phyloP scores from a whole-genome alignment of 495 filamentous ascomycete species.

The Pyrenopolyporus hunteri region DNA sequence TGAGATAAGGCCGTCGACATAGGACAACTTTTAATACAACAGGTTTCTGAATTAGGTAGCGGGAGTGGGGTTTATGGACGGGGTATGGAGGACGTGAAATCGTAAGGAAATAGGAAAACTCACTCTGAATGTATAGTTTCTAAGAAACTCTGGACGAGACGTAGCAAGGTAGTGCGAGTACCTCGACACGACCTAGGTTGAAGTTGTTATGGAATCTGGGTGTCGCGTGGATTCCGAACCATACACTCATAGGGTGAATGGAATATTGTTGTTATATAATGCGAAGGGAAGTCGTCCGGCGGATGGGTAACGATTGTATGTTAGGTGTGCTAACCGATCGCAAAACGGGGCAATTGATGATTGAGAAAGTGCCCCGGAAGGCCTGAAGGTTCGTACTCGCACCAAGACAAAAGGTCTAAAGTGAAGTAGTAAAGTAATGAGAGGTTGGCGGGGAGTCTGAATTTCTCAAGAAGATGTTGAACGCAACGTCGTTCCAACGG shows the following conservation, averaged over 20 bases:
- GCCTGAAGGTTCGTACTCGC: neutral
- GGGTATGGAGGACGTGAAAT: neutral
- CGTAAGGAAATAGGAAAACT: neutral
- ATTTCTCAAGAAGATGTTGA: conserved; percentile 19
- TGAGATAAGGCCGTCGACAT: neutral
- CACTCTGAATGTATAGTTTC: conserved; percentile 3
- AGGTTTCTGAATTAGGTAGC: neutral
- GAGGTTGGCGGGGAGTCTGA: neutral
- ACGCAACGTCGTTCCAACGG: conserved; percentile 16
- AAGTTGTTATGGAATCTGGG: neutral
- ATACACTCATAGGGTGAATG: neutral
- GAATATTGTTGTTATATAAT: conserved; percentile 1
- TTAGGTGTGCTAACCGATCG: conserved; percentile 2
- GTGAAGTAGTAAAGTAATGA: no score
- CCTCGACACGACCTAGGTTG: neutral
- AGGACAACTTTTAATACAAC: neutral
- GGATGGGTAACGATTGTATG: neutral
- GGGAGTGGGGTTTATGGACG: neutral
- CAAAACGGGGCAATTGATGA: conserved; percentile 12
- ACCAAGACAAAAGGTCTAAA: conserved; percentile 7
- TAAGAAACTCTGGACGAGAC: neutral
- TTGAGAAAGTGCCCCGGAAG: neutral
- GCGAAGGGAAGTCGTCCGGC: neutral
- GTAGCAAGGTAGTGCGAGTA: neutral
- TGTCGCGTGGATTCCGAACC: neutral